These are phyloP conservation scores for Plasmodium billcollinsi DNA, from an alignment of 169 alveolate genomes.

Conservation along the genomic window DNA sequence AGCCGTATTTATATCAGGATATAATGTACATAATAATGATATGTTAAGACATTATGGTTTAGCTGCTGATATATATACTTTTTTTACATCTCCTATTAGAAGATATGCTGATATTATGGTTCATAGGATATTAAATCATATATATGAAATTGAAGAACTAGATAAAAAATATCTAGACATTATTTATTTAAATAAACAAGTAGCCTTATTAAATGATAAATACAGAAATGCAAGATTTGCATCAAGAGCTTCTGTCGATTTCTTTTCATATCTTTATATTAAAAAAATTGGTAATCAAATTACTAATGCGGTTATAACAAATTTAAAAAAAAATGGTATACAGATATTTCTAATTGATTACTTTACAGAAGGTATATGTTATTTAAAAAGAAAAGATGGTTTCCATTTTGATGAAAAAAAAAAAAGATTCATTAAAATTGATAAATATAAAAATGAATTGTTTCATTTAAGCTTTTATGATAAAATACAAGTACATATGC, in stretches of 20 bases:
- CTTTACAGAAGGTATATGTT: conserved; percentile 65
- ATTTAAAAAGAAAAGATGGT: conserved; percentile 68
- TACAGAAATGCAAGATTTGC: conserved; percentile 76
- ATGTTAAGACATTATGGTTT: conserved; percentile 95
- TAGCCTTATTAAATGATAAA: conserved; percentile 60
- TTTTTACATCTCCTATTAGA: conserved; percentile 99
- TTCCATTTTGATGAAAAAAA: conserved; percentile 58
- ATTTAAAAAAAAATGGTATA: conserved; percentile 70
- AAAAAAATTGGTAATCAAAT: conserved; percentile 75
- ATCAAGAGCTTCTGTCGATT: conserved; percentile 74
- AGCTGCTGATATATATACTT: conserved; percentile 98
- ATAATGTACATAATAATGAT: conserved; percentile 72
- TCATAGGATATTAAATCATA: conserved; percentile 93
- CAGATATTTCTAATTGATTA: conserved; percentile 33
- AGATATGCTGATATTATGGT: conserved; percentile 98
- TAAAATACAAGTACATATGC: conserved; percentile 66
- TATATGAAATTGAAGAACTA: conserved; percentile 80
- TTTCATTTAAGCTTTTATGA: conserved; percentile 60
- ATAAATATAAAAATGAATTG: conserved; percentile 25
- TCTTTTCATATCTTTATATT: conserved; percentile 70
- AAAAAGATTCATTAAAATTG: conserved; percentile 34
- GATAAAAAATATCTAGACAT: conserved; percentile 73
- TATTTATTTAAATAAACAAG: conserved; percentile 57
- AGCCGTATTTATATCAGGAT: conserved; percentile 89
- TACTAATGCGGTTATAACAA: conserved; percentile 62